phyloP scores from a whole-genome alignment of 2,329 filamentous ascomycete species.

The Fusarium sp. region DNA sequence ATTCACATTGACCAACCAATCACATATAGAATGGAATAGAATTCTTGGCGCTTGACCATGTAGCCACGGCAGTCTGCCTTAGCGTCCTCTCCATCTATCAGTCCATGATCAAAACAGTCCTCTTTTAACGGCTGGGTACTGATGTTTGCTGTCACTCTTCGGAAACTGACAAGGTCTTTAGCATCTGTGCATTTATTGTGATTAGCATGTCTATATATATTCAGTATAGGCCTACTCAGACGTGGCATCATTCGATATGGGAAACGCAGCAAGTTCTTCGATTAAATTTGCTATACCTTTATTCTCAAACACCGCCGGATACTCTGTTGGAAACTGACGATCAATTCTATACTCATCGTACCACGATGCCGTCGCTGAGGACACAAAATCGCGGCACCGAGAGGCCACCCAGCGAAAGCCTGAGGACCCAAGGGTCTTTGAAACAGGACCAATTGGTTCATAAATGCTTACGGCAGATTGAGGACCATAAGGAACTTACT shows the following conservation, averaged over 20 bases:
- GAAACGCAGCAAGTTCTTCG: background rate
- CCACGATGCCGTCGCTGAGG: background rate
- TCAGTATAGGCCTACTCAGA: fast-evolving
- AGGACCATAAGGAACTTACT: background rate
- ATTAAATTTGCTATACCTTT: background rate
- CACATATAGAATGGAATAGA: background rate
- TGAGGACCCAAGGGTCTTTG: background rate
- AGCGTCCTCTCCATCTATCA: background rate
- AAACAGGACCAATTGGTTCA: background rate
- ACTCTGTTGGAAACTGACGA: background rate
- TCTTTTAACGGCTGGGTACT: background rate
- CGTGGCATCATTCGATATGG: fast-evolving
- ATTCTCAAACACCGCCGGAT: background rate
- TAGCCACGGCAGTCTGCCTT: background rate
- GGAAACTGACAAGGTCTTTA: background rate
- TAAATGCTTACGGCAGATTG: background rate
- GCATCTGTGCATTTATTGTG: background rate
- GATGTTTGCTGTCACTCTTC: background rate
- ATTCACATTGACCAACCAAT: background rate
- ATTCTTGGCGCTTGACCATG: background rate
- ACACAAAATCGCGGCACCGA: background rate
- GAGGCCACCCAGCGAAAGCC: background rate
- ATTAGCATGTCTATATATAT: background rate
- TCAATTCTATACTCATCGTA: background rate
- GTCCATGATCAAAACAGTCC: background rate